Evolutionary conservation across 352 stramenopile species (phyloP).

Genomic region (Pythium oligandrum): DNA sequence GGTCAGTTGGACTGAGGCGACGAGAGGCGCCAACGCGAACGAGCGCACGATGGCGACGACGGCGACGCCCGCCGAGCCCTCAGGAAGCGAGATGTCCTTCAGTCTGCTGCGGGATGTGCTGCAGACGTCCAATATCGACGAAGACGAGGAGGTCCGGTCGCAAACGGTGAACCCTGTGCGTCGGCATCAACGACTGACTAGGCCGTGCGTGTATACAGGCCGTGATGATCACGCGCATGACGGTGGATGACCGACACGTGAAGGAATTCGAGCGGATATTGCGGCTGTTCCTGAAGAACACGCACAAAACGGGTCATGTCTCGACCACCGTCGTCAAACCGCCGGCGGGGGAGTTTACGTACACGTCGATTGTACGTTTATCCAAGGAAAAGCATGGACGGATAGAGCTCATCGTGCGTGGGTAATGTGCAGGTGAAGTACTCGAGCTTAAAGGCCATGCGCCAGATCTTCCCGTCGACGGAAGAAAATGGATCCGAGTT

Average conservation of each 20-base stretch:
- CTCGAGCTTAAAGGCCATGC: slow-evolving; percentile 63
- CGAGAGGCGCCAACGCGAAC: slow-evolving; percentile 2
- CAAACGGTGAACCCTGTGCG: background rate
- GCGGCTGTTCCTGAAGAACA: slow-evolving; percentile 78
- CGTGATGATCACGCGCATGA: slow-evolving; percentile 82
- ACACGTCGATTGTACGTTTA: slow-evolving; percentile 74
- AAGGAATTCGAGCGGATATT: slow-evolving; percentile 78
- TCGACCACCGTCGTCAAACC: slow-evolving; percentile 80
- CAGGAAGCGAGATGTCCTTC: slow-evolving; percentile 52
- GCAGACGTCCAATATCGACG: slow-evolving; percentile 66
- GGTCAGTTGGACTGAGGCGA: background rate
- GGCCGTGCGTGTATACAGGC: slow-evolving; percentile 24
- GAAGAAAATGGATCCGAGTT: slow-evolving; percentile 64
- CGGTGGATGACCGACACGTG: slow-evolving; percentile 61
- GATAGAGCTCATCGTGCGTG: background rate
- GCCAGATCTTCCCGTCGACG: slow-evolving; percentile 66
- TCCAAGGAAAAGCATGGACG: background rate
- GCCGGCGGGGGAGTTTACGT: slow-evolving; percentile 64
- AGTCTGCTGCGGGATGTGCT: slow-evolving; percentile 75
- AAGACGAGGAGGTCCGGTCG: slow-evolving; percentile 64
- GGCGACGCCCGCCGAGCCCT: too few relatives aligned
- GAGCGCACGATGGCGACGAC: slow-evolving; percentile 3
- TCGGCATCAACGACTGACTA: too few relatives aligned
- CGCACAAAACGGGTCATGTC: slow-evolving; percentile 71
- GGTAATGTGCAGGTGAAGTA: slow-evolving; percentile 58